Evolutionary conservation across 2,329 filamentous ascomycete genomes (phyloP).

Genomic region (Colletotrichum truncatum): DNA sequence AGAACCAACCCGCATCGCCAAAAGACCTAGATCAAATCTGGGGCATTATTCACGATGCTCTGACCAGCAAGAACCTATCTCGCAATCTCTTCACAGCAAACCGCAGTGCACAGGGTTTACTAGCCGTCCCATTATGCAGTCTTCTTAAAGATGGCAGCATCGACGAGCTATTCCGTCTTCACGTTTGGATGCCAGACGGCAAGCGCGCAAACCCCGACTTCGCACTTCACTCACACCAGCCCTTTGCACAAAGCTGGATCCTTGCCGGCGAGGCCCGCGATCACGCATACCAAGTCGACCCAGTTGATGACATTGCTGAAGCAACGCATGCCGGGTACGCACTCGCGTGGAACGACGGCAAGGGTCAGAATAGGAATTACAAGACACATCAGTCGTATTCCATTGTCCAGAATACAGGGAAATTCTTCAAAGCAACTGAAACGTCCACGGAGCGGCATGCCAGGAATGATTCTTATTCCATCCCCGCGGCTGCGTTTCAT

Average conservation of each 20-base stretch:
- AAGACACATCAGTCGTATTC: slow-evolving; percentile 37
- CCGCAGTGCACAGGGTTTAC: slow-evolving; percentile 46
- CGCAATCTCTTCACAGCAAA: slow-evolving; percentile 6
- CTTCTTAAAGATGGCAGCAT: slow-evolving; percentile 41
- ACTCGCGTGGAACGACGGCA: slow-evolving; percentile 38
- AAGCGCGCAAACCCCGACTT: slow-evolving; percentile 36
- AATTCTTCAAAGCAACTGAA: slow-evolving; percentile 31
- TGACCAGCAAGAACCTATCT: background rate
- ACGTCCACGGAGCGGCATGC: slow-evolving; percentile 21
- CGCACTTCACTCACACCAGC: slow-evolving; percentile 44
- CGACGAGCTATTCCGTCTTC: slow-evolving; percentile 44
- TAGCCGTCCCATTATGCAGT: slow-evolving; percentile 45
- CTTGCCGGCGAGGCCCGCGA: slow-evolving; percentile 44
- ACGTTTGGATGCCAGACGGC: slow-evolving; percentile 45
- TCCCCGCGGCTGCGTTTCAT: slow-evolving; percentile 42
- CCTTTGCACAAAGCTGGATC: slow-evolving; percentile 46
- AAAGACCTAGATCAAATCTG: background rate
- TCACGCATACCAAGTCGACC: slow-evolving; percentile 37
- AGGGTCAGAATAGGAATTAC: slow-evolving; percentile 31
- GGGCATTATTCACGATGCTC: background rate
- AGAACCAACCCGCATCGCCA: background rate
- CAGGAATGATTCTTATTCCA: slow-evolving; percentile 37
- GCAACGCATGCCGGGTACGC: slow-evolving; percentile 42
- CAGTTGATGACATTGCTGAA: slow-evolving; percentile 5
- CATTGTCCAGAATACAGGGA: slow-evolving; percentile 36